Evolutionary conservation across 495 filamentous ascomycete species (phyloP).

Genomic region (Hypoxylon cercidicola): DNA sequence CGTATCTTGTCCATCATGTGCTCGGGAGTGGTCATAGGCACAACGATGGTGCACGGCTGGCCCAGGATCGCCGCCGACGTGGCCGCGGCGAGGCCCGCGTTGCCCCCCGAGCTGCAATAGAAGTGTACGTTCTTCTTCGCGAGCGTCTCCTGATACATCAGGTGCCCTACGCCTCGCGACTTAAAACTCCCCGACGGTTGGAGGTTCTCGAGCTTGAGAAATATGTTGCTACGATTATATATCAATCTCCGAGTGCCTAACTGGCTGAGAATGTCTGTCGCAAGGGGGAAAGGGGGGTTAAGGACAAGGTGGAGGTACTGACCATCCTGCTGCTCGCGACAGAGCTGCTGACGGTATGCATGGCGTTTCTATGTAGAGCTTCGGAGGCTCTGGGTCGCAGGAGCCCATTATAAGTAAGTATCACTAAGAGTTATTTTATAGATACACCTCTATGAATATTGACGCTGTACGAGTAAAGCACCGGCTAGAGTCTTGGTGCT

Average conservation of each 20-base stretch:
- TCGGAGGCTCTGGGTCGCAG: slow-evolving; percentile 47
- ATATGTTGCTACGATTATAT: slow-evolving; percentile 67
- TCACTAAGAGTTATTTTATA: neutral
- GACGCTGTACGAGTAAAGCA: neutral
- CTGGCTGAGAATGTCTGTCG: neutral
- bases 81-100: slow-evolving; percentile 91
- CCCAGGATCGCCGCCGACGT: slow-evolving; percentile 75
- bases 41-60: slow-evolving; percentile 83
- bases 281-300: neutral
- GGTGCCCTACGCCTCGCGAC: slow-evolving; percentile 86
- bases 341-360: slow-evolving; percentile 73
- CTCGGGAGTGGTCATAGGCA: slow-evolving; percentile 72
- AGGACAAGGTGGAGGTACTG: slow-evolving; percentile 26
- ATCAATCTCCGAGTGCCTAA: slow-evolving; percentile 15
- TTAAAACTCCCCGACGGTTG: slow-evolving; percentile 97
- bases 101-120: slow-evolving; percentile 89
- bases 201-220: slow-evolving; percentile 92
- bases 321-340: slow-evolving; percentile 80
- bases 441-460: neutral
- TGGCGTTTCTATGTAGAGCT: slow-evolving; percentile 79
- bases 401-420: slow-evolving; percentile 50
- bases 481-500: neutral
- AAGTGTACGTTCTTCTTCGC: slow-evolving; percentile 68
- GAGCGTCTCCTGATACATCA: slow-evolving; percentile 69
- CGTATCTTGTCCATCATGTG: slow-evolving; percentile 80